Evolutionary conservation across 768 basidiomycete genomes (phyloP), one percentile per base, ranked within the genome.

Genomic region (Lentinula edodes): DNA sequence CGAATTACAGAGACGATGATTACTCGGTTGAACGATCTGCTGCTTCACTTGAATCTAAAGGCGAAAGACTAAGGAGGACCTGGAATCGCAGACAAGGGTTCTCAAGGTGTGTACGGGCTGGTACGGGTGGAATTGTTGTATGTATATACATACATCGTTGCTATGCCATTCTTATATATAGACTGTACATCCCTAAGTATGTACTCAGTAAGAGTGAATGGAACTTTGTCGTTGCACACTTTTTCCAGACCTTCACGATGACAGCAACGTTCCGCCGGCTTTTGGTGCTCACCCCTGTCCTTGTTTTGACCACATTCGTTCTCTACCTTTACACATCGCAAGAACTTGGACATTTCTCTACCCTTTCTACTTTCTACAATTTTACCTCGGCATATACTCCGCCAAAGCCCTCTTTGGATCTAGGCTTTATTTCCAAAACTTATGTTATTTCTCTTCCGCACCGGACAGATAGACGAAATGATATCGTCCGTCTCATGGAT

Each of bases 381-480:
- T 55, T 55, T 6, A 15, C 53, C 18, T 16, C 36, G 38, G 12
- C 36, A 10, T 34, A 38, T n/a, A 32, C 57, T 10, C 38, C 36
- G 1, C 38, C 38, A 16, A 18, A 39, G 38, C 39, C 36, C 28
- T 3, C 59, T n/a, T 28, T 60, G 39, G 59, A 42, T 34, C 16
- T 50, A 12, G 59, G 51, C 12, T 60, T 60, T 18, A 23, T 60
- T 34, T 52, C 43, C 23, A 51, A 53, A 38, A 52, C 59, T 20
- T 60, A 52, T 42, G 59, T 60, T 10, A 60, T 60, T 20, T 60
- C 59, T 20, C 59, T 60, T 18, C 34, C 59, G 39, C 34, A 60
- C 39, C 48, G 59, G 15, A 50, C 18, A 18, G 59, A 60, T 50
- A n/a, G 59, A 18, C 35, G 52, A 1, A n/a, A 34, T 2, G 59